These are phyloP conservation scores for Cudoniella acicularis DNA, from an alignment of 495 filamentous ascomycete species.

Conservation along the genomic window DNA sequence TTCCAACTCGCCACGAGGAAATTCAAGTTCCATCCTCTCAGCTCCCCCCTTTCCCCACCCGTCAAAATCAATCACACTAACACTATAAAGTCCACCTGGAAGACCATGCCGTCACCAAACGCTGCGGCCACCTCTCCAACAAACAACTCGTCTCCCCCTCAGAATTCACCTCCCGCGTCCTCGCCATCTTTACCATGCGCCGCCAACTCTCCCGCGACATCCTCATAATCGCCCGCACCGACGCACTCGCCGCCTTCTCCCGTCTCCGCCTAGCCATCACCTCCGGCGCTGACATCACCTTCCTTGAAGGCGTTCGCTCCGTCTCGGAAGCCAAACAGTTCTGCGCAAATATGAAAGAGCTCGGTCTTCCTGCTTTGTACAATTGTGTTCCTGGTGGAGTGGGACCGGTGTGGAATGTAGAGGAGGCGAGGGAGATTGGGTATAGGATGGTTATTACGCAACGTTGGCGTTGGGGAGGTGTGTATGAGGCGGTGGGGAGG, in stretches of 20 bases:
- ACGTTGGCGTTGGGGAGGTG: constrained; percentile 47
- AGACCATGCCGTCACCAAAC: constrained; percentile 65
- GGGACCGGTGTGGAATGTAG: constrained; percentile 51
- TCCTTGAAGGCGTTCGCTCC: constrained; percentile 62
- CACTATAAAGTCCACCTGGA: constrained; percentile 76
- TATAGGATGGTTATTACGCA: constrained; percentile 61
- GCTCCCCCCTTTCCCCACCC: no score
- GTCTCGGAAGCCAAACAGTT: constrained; percentile 51
- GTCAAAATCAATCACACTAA: no score
- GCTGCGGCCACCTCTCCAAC: constrained; percentile 57
- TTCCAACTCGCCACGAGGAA: no score
- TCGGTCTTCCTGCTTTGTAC: constrained; percentile 54
- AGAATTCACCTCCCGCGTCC: constrained; percentile 53
- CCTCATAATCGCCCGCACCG: constrained; percentile 60
- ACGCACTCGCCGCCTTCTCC: constrained; percentile 49
- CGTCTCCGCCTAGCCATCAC: constrained; percentile 56
- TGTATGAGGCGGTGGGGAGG: constrained; percentile 47
- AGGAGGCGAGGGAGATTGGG: constrained; percentile 57
- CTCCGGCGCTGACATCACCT: constrained; percentile 61
- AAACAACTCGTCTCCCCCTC: constrained; percentile 56
- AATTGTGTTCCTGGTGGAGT: constrained; percentile 64
- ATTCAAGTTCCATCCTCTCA: no score
- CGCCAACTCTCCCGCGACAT: constrained; percentile 38
- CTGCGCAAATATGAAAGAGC: constrained; percentile 49
- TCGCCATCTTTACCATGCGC: constrained; percentile 37